Base-by-base conservation (phyloP, 225 moss, liverwort and hornwort species). In the Sphagnum tenellum region DNA sequence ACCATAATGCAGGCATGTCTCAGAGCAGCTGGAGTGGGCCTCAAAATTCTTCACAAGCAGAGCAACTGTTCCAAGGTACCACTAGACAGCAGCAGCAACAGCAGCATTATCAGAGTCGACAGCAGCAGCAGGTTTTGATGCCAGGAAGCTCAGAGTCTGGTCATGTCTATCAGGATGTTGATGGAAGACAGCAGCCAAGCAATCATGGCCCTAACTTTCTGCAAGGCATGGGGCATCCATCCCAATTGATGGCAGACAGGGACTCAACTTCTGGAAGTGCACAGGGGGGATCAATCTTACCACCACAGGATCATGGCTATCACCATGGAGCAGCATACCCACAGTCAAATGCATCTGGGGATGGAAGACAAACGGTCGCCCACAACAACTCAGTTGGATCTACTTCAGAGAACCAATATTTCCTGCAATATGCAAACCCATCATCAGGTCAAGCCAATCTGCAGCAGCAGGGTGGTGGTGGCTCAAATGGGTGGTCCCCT, bases 11-110 rank as follows among this genome's bases (percentile, higher is more conserved):
- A 44, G 80, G 86, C 69, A 80, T 88, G 57, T 67, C 72, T 13
- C 78, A 82, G 56, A 80, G 78, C 72, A 72, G 74, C 55, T 93
- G 93, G 93, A 78, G 65, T 77, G 83, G 73, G 62, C 71, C 68
- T 60, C 85, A 88, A 72, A 84, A 74, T 60, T 69, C 69, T 46
- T 75, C 83, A 68, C 89, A 89, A 67, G 82, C 83, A 5, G 80
- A 83, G 68, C 82, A 78, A 66, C 60, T 78, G 49, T 56, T 79
- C 67, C 61, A 75, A 11, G 81, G 82, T 69, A 60, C 73, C 46
- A 79, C 72, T 29, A 67, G 78, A 51, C 86, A 92, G 71, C 84
- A 74, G 47, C 82, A 71, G 57, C 56, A 60, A 14, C 84, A 71
- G 60, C 77, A 76, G 60, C 85, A 72, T 59, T 74, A 76, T 60